phyloP scores from a whole-genome alignment of 805 yeast species.

The Candida saitoana region DNA sequence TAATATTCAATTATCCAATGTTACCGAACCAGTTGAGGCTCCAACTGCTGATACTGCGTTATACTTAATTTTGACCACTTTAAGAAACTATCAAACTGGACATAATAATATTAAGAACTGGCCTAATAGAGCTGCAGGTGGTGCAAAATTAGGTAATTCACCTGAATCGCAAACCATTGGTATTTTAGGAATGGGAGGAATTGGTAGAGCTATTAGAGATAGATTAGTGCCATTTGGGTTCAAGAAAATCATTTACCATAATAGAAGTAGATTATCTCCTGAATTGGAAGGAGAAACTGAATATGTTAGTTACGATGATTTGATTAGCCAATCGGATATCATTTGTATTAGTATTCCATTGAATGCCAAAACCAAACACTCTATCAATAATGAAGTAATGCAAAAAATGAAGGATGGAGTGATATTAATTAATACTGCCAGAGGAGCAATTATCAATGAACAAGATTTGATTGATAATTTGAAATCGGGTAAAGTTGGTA shows the following conservation, averaged over 20 bases:
- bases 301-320: slow-evolving; percentile 68
- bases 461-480: slow-evolving; percentile 51
- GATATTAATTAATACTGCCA: slow-evolving; percentile 75
- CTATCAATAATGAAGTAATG: slow-evolving; percentile 57
- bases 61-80: slow-evolving; percentile 55
- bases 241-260: slow-evolving; percentile 64
- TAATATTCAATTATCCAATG: slow-evolving; percentile 62
- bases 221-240: slow-evolving; percentile 77
- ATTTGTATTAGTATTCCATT: slow-evolving; percentile 75
- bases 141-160: slow-evolving; percentile 64
- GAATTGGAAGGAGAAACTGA: slow-evolving; percentile 68
- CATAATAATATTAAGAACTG: slow-evolving; percentile 40
- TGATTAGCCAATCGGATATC: slow-evolving; percentile 61
- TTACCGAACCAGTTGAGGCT: slow-evolving; percentile 61
- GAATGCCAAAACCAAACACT: slow-evolving; percentile 66
- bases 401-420: slow-evolving; percentile 75
- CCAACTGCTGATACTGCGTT: slow-evolving; percentile 74
- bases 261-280: slow-evolving; percentile 53
- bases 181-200: slow-evolving; percentile 84
- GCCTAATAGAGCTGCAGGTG: slow-evolving; percentile 45
- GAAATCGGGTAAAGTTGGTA: slow-evolving; percentile 58
- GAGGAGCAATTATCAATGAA: slow-evolving; percentile 82
- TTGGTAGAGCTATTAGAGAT: slow-evolving; percentile 75
- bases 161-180: slow-evolving; percentile 77
- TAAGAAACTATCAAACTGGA: slow-evolving; percentile 65